A percentile compares a stretch with the other conserved stretches of the same genome.
phyloP scores from a whole-genome alignment of 2,329 filamentous ascomycete species.

The Beauveria varroae region DNA sequence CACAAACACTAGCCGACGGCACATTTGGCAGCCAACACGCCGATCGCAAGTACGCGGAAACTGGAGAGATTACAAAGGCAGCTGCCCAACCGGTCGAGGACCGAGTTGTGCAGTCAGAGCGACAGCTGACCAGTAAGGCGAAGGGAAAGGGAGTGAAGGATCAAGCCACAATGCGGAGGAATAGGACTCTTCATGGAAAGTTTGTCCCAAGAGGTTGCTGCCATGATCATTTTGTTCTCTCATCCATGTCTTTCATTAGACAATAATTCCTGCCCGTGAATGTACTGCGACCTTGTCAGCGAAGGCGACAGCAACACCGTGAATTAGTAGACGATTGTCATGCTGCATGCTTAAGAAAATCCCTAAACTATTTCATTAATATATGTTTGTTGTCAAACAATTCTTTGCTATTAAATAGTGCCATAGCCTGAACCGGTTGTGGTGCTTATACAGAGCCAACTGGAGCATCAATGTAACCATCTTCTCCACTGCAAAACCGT shows the following conservation, averaged over 20 bases:
- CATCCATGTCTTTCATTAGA: neutral
- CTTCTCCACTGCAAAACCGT: neutral
- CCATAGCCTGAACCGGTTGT: neutral
- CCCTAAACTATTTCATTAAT: too few relatives aligned
- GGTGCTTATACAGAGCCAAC: neutral
- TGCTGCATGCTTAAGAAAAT: too few relatives aligned
- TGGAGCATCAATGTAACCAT: neutral
- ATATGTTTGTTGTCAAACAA: too few relatives aligned
- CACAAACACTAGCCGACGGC: slow-evolving; percentile 24
- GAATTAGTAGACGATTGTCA: too few relatives aligned
- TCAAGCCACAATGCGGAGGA: neutral
- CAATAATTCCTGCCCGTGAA: too few relatives aligned
- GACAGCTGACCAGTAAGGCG: slow-evolving; percentile 15
- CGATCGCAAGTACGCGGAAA: slow-evolving; percentile 22
- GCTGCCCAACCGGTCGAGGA: slow-evolving; percentile 19
- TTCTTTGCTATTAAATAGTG: neutral
- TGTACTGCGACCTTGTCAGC: too few relatives aligned
- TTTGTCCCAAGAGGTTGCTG: too few relatives aligned
- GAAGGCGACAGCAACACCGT: too few relatives aligned
- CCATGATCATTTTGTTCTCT: too few relatives aligned
- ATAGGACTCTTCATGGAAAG: too few relatives aligned
- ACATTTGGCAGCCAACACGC: slow-evolving; percentile 24
- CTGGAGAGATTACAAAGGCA: slow-evolving; percentile 22
- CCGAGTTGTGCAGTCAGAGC: slow-evolving; percentile 18
- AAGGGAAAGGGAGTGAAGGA: neutral